Evolutionary conservation across 257 asterid species (phyloP).

Genomic region (Cordia subcordata): DNA sequence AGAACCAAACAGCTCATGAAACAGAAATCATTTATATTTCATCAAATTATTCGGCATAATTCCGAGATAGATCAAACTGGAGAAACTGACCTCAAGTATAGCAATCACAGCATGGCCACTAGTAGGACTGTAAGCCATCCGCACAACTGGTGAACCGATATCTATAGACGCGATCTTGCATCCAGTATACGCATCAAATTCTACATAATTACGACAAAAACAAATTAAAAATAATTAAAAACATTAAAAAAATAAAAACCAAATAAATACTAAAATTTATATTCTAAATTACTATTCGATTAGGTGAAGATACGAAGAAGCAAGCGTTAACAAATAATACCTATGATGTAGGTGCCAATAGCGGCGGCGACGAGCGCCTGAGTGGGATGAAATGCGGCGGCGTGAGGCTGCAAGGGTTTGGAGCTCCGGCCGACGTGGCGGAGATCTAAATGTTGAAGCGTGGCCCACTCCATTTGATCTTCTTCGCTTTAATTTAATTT

Average conservation of each 20-base stretch:
- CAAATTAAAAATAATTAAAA: constrained; percentile 1
- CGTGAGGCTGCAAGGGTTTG: constrained; percentile 92
- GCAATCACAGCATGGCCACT: constrained; percentile 75
- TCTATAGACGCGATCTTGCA: constrained; percentile 91
- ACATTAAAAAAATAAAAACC: not conserved
- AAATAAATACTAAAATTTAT: constrained; percentile 9
- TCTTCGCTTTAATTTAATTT: no score
- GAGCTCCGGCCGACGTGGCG: constrained; percentile 95
- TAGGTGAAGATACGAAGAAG: not conserved
- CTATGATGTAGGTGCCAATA: constrained; percentile 65
- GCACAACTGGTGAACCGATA: constrained; percentile 96
- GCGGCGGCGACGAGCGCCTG: constrained; percentile 89
- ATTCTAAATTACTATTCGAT: not conserved
- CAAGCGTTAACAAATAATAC: constrained; percentile 33
- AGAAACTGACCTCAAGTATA: constrained; percentile 78
- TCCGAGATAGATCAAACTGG: not conserved
- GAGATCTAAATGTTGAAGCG: constrained; percentile 97
- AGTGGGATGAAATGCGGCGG: constrained; percentile 87
- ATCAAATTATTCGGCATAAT: not conserved
- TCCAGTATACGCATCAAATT: constrained; percentile 94
- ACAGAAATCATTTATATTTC: not conserved
- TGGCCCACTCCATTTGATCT: constrained; percentile 79
- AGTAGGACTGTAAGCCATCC: constrained; percentile 92
- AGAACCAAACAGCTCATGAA: not conserved
- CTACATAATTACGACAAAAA: constrained; percentile 29